A percentile compares a stretch with the other conserved stretches of the same genome.
These are phyloP conservation scores for Hypoxylon intermedium DNA, from an alignment of 495 filamentous ascomycete genomes.

Conservation along the genomic window DNA sequence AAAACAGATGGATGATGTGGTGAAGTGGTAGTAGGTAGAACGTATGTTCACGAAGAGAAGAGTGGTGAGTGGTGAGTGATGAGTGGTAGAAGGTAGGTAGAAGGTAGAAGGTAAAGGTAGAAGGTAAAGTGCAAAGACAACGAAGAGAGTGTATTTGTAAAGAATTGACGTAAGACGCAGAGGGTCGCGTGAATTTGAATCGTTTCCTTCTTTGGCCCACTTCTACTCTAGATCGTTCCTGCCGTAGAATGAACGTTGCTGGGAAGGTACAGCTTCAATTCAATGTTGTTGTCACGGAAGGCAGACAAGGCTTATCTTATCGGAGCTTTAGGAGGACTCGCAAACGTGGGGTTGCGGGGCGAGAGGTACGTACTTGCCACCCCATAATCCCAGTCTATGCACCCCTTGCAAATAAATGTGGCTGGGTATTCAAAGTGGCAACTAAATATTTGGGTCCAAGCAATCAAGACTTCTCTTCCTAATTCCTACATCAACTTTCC, in stretches of 20 bases:
- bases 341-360: not conserved
- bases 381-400: not conserved
- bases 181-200: too few relatives aligned
- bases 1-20: constrained; percentile 2
- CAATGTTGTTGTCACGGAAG: too few relatives aligned
- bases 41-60: too few relatives aligned
- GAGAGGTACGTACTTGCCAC: not conserved
- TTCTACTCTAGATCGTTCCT: too few relatives aligned
- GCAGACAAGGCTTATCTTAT: constrained; percentile 29
- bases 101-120: too few relatives aligned
- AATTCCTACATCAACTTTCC: constrained; percentile 3
- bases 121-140: too few relatives aligned
- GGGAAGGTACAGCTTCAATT: too few relatives aligned
- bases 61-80: too few relatives aligned
- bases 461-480: not conserved
- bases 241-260: too few relatives aligned
- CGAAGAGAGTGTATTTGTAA: too few relatives aligned
- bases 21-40: not conserved
- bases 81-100: not conserved
- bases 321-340: constrained; percentile 3
- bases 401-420: not conserved
- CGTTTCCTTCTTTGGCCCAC: too few relatives aligned
- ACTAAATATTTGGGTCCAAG: not conserved
- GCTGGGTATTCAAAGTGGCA: not conserved
- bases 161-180: too few relatives aligned